Evolutionary conservation across 345 rosid species (phyloP), one percentile per base, ranked within the genome.

Genomic region (Salix suchowensis): DNA sequence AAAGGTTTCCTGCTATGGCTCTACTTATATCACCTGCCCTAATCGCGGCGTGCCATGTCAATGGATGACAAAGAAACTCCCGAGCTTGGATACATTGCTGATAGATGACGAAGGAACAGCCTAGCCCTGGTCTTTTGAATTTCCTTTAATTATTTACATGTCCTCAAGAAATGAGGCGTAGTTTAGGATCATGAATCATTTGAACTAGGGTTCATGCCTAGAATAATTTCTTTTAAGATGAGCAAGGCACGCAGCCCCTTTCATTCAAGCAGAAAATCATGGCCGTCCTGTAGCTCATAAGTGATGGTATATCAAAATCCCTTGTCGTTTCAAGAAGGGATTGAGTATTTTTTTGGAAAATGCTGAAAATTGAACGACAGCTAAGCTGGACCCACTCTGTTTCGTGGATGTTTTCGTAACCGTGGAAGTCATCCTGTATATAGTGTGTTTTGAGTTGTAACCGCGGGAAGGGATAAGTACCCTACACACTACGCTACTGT

Each of bases 391-490:
- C 73, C 6, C 37, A 5, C 26, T 28, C 7, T 50, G 0, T 6
- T 71, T 4, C 24, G 9, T 4, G 40, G 5, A 19, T 15, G 65
- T 19, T 71, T 40, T 12, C 13, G 28, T 58, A n/a, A 58, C 64
- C 28, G 13, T n/a, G 64, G 4, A 23, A 3, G 13, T 58, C 28
- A 58, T 10, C 12, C 24, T 54, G 23, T 54, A n/a, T 23, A 21
- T 55, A 1, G 70, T 32, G 70, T 15, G 68, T 32, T 26, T 32
- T 26, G 68, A 15, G 68, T 19, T 65, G 37, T 64, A 46, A 64
- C 61, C 77, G 61, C 36, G 54, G 54, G 46, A 79, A 83, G 73
- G 58, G 81, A 77, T 19, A 5, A 79, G 54, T 77, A 66, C 8
- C 82, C 75, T 9, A 40, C 65, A 46, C 61, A 19, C 71, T 60